Conservation (phyloP, 1,284 basidiomycete genomes). For the Farysia itapuensis region DNA sequence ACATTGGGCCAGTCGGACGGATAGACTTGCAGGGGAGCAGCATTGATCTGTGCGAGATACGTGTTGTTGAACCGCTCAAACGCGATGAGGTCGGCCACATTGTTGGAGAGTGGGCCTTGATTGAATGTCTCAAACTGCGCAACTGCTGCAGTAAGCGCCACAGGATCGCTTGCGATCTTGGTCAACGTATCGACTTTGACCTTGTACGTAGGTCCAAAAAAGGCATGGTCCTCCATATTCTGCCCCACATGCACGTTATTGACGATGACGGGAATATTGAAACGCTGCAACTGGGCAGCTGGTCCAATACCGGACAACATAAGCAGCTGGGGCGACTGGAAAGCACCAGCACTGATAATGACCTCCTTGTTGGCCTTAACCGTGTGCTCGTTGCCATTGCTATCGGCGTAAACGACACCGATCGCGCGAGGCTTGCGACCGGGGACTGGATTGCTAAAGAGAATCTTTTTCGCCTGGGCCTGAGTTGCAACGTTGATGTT, state of each 20-base stretch:
- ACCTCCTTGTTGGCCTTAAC: constrained; percentile 45
- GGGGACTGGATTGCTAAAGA: constrained; percentile 53
- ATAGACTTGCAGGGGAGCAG: constrained; percentile 13
- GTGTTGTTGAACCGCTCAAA: constrained; percentile 40
- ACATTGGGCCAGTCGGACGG: constrained; percentile 41
- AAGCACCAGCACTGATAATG: constrained; percentile 52
- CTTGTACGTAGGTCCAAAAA: constrained; percentile 37
- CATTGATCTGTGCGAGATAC: constrained; percentile 24
- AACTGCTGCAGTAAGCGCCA: constrained; percentile 26
- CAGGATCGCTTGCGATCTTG: constrained; percentile 31
- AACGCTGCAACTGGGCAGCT: constrained; percentile 16
- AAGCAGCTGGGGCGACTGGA: constrained; percentile 55
- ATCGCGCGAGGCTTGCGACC: constrained; percentile 55
- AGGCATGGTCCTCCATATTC: constrained; percentile 51
- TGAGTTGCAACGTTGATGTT: constrained; percentile 52
- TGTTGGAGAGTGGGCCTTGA: constrained; percentile 41
- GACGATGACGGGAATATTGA: constrained; percentile 25
- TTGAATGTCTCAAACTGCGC: constrained; percentile 21
- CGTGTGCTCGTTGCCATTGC: constrained; percentile 14
- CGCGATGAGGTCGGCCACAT: constrained; percentile 42
- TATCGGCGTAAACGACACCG: constrained; percentile 30
- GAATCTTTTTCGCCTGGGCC: constrained; percentile 48
- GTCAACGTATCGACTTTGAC: constrained; percentile 38
- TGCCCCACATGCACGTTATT: constrained; percentile 39
- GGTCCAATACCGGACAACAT: constrained; percentile 50